Base-by-base conservation (phyloP, 257 asterid genomes). In the Solanum bulbocastanum region DNA sequence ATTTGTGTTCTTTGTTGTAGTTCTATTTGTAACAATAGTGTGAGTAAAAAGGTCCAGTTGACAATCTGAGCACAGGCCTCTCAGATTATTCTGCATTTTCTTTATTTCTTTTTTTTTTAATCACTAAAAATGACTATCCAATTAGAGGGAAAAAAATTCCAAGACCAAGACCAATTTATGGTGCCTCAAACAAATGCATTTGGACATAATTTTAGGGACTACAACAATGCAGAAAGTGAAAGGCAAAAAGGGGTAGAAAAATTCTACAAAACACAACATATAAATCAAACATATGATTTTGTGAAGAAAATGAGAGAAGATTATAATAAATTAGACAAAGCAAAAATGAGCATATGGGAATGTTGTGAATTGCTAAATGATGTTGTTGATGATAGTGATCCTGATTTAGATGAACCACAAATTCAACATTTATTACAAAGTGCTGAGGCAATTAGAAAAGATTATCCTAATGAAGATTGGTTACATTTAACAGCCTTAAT, bases 341-440 rank as follows among this genome's bases (percentile, higher is more conserved):
- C 86, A 16, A 84, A 46, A 83, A 91, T 91, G 92, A 72, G 91
- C 88, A 91, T 91, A 27, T 91, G 92, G 93, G 93, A 91, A 83
- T 90, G 92, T 58, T 91, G 93, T 37, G 90, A 88, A 68, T 91
- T 91, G 13, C 46, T 91, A 10, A 91, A 91, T 69, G 89, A 88
- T 10, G 93, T 91, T 58, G 91, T 91, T 27, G 93, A 91, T 73
- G 93, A 88, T 6, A 90, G 93, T 4, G 92, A 91, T 65, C 93
- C 93, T 23, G 93, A 91, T 69, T 58, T 91, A 58, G 93, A 91
- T 35, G 91, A 90, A 25, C 92, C 93, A 14, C 93, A 90, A 87
- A 91, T 91, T 36, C 89, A 91, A 49, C 93, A 91, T 76, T 85
- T 90, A 39, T 42, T 91, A 37, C 93, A 91, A 81, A 88, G 88